phyloP scores from a whole-genome alignment of 768 basidiomycete genomes.

The Calocybe indica region DNA sequence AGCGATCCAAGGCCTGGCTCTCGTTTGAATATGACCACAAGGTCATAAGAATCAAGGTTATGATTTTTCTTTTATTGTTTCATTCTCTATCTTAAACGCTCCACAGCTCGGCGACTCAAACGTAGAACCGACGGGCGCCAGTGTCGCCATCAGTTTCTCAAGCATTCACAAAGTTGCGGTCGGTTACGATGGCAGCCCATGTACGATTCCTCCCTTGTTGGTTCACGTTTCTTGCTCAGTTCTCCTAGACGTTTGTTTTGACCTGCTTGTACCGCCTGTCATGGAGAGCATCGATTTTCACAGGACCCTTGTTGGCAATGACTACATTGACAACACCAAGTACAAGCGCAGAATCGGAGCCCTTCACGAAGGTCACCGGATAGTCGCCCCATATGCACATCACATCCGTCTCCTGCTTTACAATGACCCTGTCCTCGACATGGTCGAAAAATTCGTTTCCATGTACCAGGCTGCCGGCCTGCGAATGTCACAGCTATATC shows the following conservation, averaged over 20 bases:
- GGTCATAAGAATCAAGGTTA: constrained; percentile 55
- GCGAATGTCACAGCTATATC: constrained; percentile 26
- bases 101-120: constrained; percentile 54
- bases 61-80: background rate
- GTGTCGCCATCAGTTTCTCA: constrained; percentile 47
- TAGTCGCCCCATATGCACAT: constrained; percentile 64
- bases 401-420: constrained; percentile 62
- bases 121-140: constrained; percentile 43
- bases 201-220: constrained; percentile 24
- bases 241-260: constrained; percentile 58
- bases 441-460: constrained; percentile 41
- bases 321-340: constrained; percentile 31
- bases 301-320: constrained; percentile 38
- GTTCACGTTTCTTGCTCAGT: constrained; percentile 3
- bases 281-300: constrained; percentile 59
- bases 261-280: constrained; percentile 57
- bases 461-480: constrained; percentile 49
- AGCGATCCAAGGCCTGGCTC: constrained; percentile 44
- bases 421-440: constrained; percentile 38
- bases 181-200: constrained; percentile 61
- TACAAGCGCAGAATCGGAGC: constrained; percentile 54
- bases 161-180: constrained; percentile 56
- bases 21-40: constrained; percentile 67
- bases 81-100: background rate
- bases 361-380: constrained; percentile 51